Conservation (phyloP, 2,329 filamentous ascomycete genomes). For the Cladosporium sp. region DNA sequence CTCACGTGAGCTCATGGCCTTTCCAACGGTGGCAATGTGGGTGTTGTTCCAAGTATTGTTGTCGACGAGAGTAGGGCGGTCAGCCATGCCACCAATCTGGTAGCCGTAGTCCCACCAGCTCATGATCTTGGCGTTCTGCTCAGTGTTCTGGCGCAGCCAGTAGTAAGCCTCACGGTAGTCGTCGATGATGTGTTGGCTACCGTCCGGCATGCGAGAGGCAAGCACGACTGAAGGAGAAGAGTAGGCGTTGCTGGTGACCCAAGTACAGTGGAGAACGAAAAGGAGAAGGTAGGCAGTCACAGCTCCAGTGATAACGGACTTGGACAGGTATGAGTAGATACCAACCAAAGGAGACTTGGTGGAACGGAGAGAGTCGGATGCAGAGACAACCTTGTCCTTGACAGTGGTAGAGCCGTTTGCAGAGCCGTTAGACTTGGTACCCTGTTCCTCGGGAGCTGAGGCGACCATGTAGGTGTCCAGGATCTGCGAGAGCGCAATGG, state of each 20-base stretch:
- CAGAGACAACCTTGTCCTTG: slow-evolving; percentile 53
- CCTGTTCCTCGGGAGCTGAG: slow-evolving; percentile 54
- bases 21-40: slow-evolving; percentile 97
- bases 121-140: slow-evolving; percentile 95
- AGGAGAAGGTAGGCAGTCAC: slow-evolving; percentile 79
- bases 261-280: slow-evolving; percentile 96
- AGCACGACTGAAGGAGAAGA: slow-evolving; percentile 96
- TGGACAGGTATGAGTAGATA: slow-evolving; percentile 77
- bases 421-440: slow-evolving; percentile 38
- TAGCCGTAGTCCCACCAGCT: slow-evolving; percentile 99
- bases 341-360: slow-evolving; percentile 72
- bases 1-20: slow-evolving; percentile 96
- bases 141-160: slow-evolving; percentile 97
- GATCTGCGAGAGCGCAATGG: slow-evolving; percentile 80
- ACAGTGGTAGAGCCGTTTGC: slow-evolving; percentile 41
- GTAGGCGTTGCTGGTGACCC: slow-evolving; percentile 98
- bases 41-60: slow-evolving; percentile 99
- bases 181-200: slow-evolving; percentile 96
- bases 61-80: slow-evolving; percentile 92
- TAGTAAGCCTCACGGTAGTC: slow-evolving; percentile 99
- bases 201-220: slow-evolving; percentile 86
- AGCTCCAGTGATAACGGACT: slow-evolving; percentile 67
- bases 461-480: slow-evolving; percentile 78
- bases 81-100: slow-evolving; percentile 99
- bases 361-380: slow-evolving; percentile 60